Base-by-base conservation (phyloP, 140 eudicot species). In the Cichorium intybus region DNA sequence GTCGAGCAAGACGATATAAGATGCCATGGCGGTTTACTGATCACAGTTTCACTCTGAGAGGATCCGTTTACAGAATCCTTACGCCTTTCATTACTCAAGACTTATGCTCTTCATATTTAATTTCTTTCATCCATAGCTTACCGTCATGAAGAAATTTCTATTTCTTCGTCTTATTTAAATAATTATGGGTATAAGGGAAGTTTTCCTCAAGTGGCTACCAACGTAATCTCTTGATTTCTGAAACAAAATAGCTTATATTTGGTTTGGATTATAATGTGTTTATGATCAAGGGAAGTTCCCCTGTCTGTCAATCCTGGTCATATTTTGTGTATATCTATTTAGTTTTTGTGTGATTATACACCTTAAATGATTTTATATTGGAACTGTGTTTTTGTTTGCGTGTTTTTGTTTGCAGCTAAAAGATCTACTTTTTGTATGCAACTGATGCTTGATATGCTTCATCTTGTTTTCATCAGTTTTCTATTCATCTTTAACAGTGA, bases 291-390 rank as follows among this genome's bases (percentile, higher is more conserved):
- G n/a, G n/a, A n/a, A n/a, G n/a, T 77, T 81, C 65, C 99, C 96
- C 8, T 83, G 99, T 66, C 89, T 92, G 45, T 75, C 90, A 95
- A 92, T 83, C 94, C 99, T 31, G 94, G 98, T 92, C 60, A 10
- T 58, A 16, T 29, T 29, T n/a, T 56, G 5, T 56, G 11, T 49
- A 1, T 26, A 15, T 31, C 9, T 69, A 39, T 4, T 43, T 43
- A 15, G 15, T 15, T 43, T 20, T 20, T 54, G 11, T 65, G 24
- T 33, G 9, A 54, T 5, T 63, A 8, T 53, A 52, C 35, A 28
- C 17, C 47, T 46, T 26, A 11, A 27, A 15, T 37, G 20, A 18
- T 29, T 15, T 29, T 17, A 10, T 45, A 28, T 52, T 59, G n/a
- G 31, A 28, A 29, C n/a, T 71, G 39, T 2, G 46, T 54, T 43